These are phyloP conservation scores for Rubus idaeus DNA, from an alignment of 306 rosid species.

Conservation along the genomic window DNA sequence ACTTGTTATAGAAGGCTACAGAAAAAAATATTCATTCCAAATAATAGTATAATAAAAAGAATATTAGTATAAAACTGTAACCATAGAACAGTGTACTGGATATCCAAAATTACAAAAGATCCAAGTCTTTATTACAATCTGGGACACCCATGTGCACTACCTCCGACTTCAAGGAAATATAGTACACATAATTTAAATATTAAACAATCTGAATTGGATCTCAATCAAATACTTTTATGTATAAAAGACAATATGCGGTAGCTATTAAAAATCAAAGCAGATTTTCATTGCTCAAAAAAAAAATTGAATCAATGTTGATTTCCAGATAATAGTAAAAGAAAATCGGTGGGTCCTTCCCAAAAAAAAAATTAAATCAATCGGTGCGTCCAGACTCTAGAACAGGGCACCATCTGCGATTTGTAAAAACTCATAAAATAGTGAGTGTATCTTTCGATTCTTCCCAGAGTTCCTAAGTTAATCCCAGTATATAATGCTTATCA, in stretches of 20 bases:
- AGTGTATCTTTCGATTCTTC: neutral
- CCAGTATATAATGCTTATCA: too few species aligned
- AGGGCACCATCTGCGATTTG: constrained; percentile 20
- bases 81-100: neutral
- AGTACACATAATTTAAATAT: neutral
- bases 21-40: neutral
- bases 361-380: constrained; percentile 11
- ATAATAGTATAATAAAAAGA: neutral
- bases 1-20: neutral
- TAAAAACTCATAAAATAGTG: neutral
- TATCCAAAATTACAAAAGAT: neutral
- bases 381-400: constrained; percentile 43
- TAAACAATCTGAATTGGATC: neutral
- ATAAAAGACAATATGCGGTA: constrained; percentile 9
- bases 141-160: constrained; percentile 1
- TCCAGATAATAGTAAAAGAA: constrained; percentile 17
- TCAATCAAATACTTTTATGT: neutral
- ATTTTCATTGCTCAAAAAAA: neutral
- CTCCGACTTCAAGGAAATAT: too few species aligned
- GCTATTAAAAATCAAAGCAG: neutral
- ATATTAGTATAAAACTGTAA: neutral
- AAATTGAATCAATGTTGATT: neutral
- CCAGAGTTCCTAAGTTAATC: neutral
- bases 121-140: neutral
- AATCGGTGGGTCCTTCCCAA: constrained; percentile 26